Evolutionary conservation across 352 stramenopile genomes (phyloP), one percentile per base, ranked within the genome.

Genomic region (Globisporangium yorkense): DNA sequence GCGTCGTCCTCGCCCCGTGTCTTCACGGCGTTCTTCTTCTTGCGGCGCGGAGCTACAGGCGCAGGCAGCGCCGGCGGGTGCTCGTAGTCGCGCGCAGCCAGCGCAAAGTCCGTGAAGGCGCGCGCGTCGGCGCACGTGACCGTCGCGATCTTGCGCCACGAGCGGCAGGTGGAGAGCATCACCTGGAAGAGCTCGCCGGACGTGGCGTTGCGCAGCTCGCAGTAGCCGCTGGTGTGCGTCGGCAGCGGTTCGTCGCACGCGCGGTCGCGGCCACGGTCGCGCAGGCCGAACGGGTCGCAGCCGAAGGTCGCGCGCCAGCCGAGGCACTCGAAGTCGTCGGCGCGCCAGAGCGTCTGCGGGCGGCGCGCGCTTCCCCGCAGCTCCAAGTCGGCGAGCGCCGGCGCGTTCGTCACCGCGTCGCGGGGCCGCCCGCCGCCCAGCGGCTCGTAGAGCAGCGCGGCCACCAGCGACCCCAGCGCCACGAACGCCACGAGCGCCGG

Each of bases 131-230:
- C 65, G 61, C 83, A 93, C 49, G 76, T 86, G 50, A 89, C 56
- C 31, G 45, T 63, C 39, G 72, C 63, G 5, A 70, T 74, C 70
- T 74, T 82, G 20, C 72, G 75, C 77, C 75, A 89, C 44, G 72
- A 82, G 59, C 84, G 80, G 67, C 80, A 90, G n/a, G 78, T 91
- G 18, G 73, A 53, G 51, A 86, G 59, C 83, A 93, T 89, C 44
- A 91, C 70, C 48, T 67, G 79, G 10, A 82, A 53, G 1, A 66
- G 57, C 41, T 76, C 54, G n/a, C 81, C 79, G 0, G 75, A 88
- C 44, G 75, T 78, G 20, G 65, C 67, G 57, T 91, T 89, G 48
- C 75, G 69, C 52, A 93, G 66, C 56, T 90, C 79, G 55, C 84
- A 93, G 62, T 77, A 91, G 56, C 83, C 83, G 50, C 66, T 80